Evolutionary conservation across 2,329 filamentous ascomycete genomes (phyloP).

Genomic region (Tolypocladium capitatum): DNA sequence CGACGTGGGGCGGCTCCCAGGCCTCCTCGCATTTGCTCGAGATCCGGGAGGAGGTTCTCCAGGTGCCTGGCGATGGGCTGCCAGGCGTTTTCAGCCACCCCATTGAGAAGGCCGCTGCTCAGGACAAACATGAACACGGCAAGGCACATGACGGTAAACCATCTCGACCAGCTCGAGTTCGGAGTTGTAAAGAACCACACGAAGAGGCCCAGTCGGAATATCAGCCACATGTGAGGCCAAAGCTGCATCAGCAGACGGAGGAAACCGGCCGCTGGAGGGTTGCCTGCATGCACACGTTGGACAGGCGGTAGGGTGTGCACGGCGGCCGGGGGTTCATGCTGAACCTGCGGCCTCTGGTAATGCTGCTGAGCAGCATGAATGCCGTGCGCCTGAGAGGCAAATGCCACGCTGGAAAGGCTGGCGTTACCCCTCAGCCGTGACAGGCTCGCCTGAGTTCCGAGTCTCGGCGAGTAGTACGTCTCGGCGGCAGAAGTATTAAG

Average conservation of each 20-base stretch:
- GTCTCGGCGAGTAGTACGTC: conserved; percentile 36
- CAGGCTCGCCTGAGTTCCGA: conserved; percentile 13
- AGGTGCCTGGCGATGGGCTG: conserved; percentile 44
- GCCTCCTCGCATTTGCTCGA: conserved; percentile 25
- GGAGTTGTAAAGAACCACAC: conserved; percentile 53
- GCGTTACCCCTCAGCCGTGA: conserved; percentile 12
- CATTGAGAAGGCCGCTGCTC: conserved; percentile 46
- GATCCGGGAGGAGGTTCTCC: conserved; percentile 40
- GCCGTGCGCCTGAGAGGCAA: conserved; percentile 1
- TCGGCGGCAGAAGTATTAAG: conserved; percentile 36
- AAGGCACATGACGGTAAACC: conserved; percentile 39
- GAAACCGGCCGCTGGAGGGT: conserved; percentile 21
- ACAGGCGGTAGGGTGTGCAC: conserved; percentile 7
- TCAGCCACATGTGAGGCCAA: conserved; percentile 51
- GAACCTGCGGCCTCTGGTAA: conserved; percentile 5
- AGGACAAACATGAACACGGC: conserved; percentile 43
- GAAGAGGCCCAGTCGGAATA: conserved; percentile 43
- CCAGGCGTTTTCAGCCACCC: conserved; percentile 40
- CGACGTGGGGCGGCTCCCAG: conserved; percentile 3
- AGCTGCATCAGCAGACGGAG: conserved; percentile 22
- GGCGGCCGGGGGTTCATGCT: conserved; percentile 3
- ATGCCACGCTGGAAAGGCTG: conserved; percentile 5
- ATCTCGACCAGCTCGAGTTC: conserved; percentile 44
- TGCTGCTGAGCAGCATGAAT: conserved; percentile 7
- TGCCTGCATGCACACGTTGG: conserved; percentile 22